phyloP scores from a whole-genome alignment of 2,329 filamentous ascomycete genomes.

The Exserohilum rostratum region DNA sequence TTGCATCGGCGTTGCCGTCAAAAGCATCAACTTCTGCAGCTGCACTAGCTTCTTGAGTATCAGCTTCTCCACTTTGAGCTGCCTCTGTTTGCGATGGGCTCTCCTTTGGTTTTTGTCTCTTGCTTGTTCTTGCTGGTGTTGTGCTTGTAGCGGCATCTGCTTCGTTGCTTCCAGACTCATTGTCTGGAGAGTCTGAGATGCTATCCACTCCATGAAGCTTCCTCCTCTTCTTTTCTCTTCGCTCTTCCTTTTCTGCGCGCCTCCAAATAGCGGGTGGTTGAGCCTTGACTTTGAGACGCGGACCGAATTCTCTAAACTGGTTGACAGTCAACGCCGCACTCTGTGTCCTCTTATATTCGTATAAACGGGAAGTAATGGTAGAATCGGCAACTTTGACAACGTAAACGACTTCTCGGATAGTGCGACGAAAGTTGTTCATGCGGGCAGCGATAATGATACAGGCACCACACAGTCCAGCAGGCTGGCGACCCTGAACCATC shows the following conservation, averaged over 20 bases:
- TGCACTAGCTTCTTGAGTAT: conserved; percentile 7
- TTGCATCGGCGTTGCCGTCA: conserved; percentile 29
- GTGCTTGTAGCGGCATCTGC: conserved; percentile 17
- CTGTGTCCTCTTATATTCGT: conserved; percentile 88
- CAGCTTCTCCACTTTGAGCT: conserved; percentile 9
- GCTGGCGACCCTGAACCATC: conserved; percentile 94
- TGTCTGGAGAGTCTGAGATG: conserved; percentile 7
- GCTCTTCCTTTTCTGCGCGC: conserved; percentile 59
- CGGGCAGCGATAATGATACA: conserved; percentile 93
- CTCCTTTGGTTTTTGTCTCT: conserved; percentile 33
- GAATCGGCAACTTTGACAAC: conserved; percentile 95
- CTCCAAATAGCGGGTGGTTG: conserved; percentile 79
- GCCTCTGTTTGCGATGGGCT: conserved; percentile 20
- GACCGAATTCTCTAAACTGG: conserved; percentile 76
- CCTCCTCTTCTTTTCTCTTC: conserved; percentile 37
- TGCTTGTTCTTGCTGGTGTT: conserved; percentile 23
- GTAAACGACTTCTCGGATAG: conserved; percentile 93
- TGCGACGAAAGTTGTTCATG: conserved; percentile 97
- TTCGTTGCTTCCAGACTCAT: conserved; percentile 7
- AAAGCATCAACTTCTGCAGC: conserved; percentile 25
- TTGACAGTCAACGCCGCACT: conserved; percentile 85
- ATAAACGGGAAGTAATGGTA: conserved; percentile 87
- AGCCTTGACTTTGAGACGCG: conserved; percentile 67
- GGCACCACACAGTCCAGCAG: conserved; percentile 91
- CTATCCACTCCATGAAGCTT: conserved; percentile 16